Evolutionary conservation across 2,329 filamentous ascomycete genomes (phyloP).

Genomic region (Penicillium nordicum): DNA sequence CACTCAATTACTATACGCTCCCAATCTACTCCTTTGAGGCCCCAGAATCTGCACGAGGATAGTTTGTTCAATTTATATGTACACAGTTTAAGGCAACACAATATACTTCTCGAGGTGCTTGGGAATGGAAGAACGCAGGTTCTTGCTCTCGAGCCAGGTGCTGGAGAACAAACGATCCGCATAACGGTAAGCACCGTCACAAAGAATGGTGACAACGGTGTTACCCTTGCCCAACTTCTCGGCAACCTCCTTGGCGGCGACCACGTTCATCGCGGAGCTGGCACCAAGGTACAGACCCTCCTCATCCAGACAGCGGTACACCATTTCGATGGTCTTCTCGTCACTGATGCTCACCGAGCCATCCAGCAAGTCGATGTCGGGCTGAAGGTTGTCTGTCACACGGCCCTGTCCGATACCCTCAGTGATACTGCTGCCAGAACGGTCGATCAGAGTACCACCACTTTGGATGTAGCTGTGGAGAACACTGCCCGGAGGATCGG

Average conservation of each 20-base stretch:
- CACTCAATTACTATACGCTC: neutral
- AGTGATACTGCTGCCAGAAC: constrained; percentile 83
- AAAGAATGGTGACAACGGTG: constrained; percentile 89
- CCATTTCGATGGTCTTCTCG: constrained; percentile 95
- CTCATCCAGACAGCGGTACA: constrained; percentile 92
- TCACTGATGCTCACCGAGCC: constrained; percentile 81
- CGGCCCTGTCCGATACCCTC: constrained; percentile 97
- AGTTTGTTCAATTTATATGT: constrained; percentile 1
- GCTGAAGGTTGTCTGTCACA: constrained; percentile 88
- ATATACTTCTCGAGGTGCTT: constrained; percentile 89
- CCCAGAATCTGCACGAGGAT: neutral
- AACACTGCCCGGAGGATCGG: constrained; percentile 90
- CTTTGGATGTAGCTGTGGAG: constrained; percentile 88
- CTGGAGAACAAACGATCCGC: constrained; percentile 88
- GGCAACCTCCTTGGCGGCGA: constrained; percentile 89
- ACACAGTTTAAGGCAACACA: constrained; percentile 64
- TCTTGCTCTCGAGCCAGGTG: constrained; percentile 87
- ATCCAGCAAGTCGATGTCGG: constrained; percentile 80
- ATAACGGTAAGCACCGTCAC: constrained; percentile 96
- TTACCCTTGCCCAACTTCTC: constrained; percentile 83
- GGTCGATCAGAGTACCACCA: constrained; percentile 77
- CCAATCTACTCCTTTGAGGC: neutral
- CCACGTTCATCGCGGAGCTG: constrained; percentile 90
- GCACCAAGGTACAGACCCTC: constrained; percentile 94
- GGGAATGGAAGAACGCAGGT: constrained; percentile 74